These are phyloP conservation scores for Irpex sp. DNA, from an alignment of 1,284 basidiomycete species.

Conservation along the genomic window DNA sequence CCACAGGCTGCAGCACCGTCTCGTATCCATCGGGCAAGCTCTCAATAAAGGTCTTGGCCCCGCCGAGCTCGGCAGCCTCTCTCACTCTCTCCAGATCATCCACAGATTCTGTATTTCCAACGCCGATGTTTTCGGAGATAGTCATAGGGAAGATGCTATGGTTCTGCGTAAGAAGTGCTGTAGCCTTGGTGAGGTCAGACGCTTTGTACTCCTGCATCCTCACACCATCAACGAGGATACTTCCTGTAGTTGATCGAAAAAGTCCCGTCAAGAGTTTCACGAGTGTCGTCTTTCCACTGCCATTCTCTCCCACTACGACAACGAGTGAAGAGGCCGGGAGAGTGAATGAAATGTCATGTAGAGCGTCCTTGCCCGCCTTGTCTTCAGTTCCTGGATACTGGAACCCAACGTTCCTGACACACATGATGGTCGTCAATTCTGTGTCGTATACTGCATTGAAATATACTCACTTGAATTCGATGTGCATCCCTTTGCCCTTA, in stretches of 20 bases:
- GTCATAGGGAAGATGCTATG: slow-evolving; percentile 67
- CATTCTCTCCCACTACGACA: slow-evolving; percentile 71
- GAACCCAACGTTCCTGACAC: neutral
- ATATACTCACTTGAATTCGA: slow-evolving; percentile 33
- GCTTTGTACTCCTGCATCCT: slow-evolving; percentile 53
- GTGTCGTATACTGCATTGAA: too few relatives aligned
- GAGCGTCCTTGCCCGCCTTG: slow-evolving; percentile 41
- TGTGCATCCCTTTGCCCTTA: slow-evolving; percentile 28
- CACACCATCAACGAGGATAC: slow-evolving; percentile 56
- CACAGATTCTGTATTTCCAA: slow-evolving; percentile 51
- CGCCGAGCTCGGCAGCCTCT: slow-evolving; percentile 60
- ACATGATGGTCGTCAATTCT: neutral
- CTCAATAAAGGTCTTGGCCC: slow-evolving; percentile 52
- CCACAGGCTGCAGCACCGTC: slow-evolving; percentile 1
- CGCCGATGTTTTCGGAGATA: slow-evolving; percentile 67
- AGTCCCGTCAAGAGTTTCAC: slow-evolving; percentile 65
- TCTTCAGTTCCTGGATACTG: slow-evolving; percentile 33
- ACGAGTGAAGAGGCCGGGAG: slow-evolving; percentile 37
- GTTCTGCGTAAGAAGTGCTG: slow-evolving; percentile 67
- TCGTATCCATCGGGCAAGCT: neutral
- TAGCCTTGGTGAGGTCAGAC: slow-evolving; percentile 52
- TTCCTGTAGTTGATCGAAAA: slow-evolving; percentile 59
- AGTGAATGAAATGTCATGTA: slow-evolving; percentile 60
- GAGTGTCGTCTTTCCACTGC: slow-evolving; percentile 71
- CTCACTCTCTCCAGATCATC: slow-evolving; percentile 47